phyloP scores from a whole-genome alignment of 345 rosid genomes.

The Zanthoxylum bungeanum region DNA sequence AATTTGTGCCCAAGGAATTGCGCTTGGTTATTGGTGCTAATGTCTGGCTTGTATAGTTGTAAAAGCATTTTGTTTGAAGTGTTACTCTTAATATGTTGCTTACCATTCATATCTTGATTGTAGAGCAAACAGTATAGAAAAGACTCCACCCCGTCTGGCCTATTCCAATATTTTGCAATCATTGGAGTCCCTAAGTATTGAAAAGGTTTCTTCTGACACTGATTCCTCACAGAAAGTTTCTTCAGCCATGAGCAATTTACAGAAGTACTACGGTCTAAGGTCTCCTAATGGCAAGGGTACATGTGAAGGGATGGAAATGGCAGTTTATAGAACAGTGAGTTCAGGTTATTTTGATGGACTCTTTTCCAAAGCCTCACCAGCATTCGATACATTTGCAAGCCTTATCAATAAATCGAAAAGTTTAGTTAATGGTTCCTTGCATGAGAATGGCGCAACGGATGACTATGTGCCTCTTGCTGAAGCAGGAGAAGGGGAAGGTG shows the following conservation, averaged over 20 bases:
- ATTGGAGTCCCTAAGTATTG: constrained; percentile 35
- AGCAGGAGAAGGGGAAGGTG: constrained; percentile 38
- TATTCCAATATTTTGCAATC: constrained; percentile 31
- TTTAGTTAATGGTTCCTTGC: constrained; percentile 18
- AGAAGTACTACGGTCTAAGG: constrained; percentile 44
- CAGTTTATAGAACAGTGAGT: constrained; percentile 36
- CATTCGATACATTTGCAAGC: constrained; percentile 15
- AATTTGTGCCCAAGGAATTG: neutral
- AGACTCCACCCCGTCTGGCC: constrained; percentile 12
- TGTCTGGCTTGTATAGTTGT: neutral
- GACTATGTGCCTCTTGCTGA: constrained; percentile 32
- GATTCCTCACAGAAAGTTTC: constrained; percentile 36
- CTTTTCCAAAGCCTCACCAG: constrained; percentile 27
- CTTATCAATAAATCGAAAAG: constrained; percentile 16
- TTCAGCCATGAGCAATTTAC: constrained; percentile 59
- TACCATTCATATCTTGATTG: constrained; percentile 8
- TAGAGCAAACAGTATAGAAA: constrained; percentile 22
- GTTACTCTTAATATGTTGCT: neutral
- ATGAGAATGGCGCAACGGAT: constrained; percentile 21
- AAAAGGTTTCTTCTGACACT: constrained; percentile 47
- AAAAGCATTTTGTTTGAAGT: neutral
- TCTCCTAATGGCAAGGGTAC: constrained; percentile 21
- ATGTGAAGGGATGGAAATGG: constrained; percentile 49
- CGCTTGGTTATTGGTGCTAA: neutral
- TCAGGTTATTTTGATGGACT: constrained; percentile 17